Evolutionary conservation across 306 rosid species (phyloP).

Genomic region (Biancaea sappan): DNA sequence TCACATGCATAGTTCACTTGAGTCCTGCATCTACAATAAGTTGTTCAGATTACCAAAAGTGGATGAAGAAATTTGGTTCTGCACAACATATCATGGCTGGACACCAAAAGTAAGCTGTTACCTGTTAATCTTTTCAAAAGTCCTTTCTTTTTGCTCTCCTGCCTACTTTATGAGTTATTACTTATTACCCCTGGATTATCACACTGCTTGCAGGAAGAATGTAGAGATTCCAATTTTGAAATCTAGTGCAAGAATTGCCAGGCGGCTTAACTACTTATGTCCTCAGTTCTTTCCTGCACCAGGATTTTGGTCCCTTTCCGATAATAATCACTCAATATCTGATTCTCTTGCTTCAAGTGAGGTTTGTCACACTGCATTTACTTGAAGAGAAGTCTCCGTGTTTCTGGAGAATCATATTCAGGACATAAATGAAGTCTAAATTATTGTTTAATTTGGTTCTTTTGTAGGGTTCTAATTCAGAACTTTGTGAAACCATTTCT

Average conservation of each 20-base stretch:
- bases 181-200: conserved; percentile 24
- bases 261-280: conserved; percentile 82
- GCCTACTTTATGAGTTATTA: conserved; percentile 23
- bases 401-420: conserved; percentile 21
- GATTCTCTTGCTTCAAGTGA: conserved; percentile 59
- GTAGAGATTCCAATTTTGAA: conserved; percentile 80
- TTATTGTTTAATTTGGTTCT: conserved; percentile 29
- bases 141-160: conserved; percentile 12
- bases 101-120: conserved; percentile 66
- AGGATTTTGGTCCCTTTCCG: conserved; percentile 67
- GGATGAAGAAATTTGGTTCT: conserved; percentile 82
- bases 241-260: conserved; percentile 80
- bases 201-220: conserved; percentile 67
- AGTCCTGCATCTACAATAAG: conserved; percentile 72
- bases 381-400: conserved; percentile 24
- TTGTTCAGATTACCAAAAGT: conserved; percentile 65
- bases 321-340: conserved; percentile 43
- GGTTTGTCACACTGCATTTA: conserved; percentile 62
- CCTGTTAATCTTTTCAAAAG: conserved; percentile 10
- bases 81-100: conserved; percentile 93
- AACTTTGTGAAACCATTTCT: conserved; percentile 49
- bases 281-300: conserved; percentile 96
- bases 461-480: conserved; percentile 59
- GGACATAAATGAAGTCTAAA: conserved; percentile 17
- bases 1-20: conserved; percentile 78